Evolutionary conservation across 2,329 filamentous ascomycete species (phyloP), one percentile per base, ranked within the genome.

Genomic region (Leptoxyphium fumago): DNA sequence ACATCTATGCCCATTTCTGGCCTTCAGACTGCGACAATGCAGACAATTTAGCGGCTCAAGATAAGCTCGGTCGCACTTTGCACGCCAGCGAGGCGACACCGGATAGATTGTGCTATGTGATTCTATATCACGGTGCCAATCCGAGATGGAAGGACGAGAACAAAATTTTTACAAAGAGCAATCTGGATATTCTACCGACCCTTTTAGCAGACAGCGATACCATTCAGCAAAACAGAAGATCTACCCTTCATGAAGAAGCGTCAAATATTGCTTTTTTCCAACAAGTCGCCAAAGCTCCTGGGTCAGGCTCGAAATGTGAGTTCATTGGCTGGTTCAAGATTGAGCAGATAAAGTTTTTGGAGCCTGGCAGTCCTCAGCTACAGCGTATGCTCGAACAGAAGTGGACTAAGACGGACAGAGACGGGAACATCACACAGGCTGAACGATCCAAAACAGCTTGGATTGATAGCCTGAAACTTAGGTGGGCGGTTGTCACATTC

Each of bases 401-500:
- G 45, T 59, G 53, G 53, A 46, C 44, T 26, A 41, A 30, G 10
- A 30, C 39, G 6, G 52, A 56, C 38, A 32, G 43, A 10, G 42
- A 29, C 26, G 50, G 52, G 17, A 48, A 51, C 17, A 42, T 49
- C 2, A 41, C 45, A 6, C 41, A 48, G 29, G 41, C 39, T 18
- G 36, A 51, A n/a, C 48, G 55, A 7, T 45, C 52, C 32, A 39
- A 36, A 2, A 43, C 42, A 13, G 38, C 41, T 6, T 61, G 57
- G 58, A 41, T 54, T 39, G 40, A 45, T 34, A 58, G 53, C 42
- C 38, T 61, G 26, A 41, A 45, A 9, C 40, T 48, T 17, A 44
- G 50, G 28, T 61, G 56, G 49, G 59, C 57, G 3, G 60, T 61
- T 26, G 45, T 60, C 18, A 55, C 58, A 50, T 54, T 61, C 45